Evolutionary conservation across 2,329 filamentous ascomycete species (phyloP).

Genomic region (Pseudopyricularia cyperi): DNA sequence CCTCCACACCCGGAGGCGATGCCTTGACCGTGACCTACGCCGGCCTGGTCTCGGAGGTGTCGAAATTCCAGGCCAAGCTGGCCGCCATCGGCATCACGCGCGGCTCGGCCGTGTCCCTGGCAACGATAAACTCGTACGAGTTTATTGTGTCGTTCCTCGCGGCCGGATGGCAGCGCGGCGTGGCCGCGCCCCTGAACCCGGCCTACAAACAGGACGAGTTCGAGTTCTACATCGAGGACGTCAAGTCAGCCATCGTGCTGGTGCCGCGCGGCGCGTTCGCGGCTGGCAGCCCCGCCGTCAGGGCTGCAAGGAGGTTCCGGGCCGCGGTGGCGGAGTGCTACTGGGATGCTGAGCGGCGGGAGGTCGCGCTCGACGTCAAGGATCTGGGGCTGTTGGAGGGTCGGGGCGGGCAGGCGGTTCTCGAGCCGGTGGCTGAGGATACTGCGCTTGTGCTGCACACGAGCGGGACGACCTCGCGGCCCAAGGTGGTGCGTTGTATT

Average conservation of each 20-base stretch:
- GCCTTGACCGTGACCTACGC: conserved; percentile 58
- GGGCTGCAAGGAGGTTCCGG: conserved; percentile 65
- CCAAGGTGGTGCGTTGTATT: conserved; percentile 59
- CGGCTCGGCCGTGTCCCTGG: conserved; percentile 66
- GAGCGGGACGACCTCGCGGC: conserved; percentile 71
- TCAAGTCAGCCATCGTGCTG: conserved; percentile 66
- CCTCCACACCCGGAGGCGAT: conserved; percentile 34
- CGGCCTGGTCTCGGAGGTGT: conserved; percentile 52
- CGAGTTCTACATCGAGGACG: conserved; percentile 83
- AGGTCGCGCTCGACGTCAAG: conserved; percentile 68
- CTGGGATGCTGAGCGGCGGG: conserved; percentile 50
- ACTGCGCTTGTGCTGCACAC: conserved; percentile 74
- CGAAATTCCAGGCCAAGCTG: conserved; percentile 63
- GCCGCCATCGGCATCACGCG: conserved; percentile 59
- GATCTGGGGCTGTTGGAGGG: conserved; percentile 53
- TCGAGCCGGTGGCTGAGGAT: conserved; percentile 56
- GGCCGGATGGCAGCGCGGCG: conserved; percentile 70
- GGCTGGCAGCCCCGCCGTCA: conserved; percentile 56
- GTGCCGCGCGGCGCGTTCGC: conserved; percentile 60
- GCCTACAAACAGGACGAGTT: conserved; percentile 84
- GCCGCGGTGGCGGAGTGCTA: conserved; percentile 82
- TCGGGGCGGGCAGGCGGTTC: conserved; percentile 22
- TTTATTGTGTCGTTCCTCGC: conserved; percentile 82
- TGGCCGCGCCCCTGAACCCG: conserved; percentile 78
- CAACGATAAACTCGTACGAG: conserved; percentile 73